Percentiles rank a stretch among this genome's conserved stretches.
phyloP scores from a whole-genome alignment of 106 monocot genomes.

The Xerophyta viscosa region DNA sequence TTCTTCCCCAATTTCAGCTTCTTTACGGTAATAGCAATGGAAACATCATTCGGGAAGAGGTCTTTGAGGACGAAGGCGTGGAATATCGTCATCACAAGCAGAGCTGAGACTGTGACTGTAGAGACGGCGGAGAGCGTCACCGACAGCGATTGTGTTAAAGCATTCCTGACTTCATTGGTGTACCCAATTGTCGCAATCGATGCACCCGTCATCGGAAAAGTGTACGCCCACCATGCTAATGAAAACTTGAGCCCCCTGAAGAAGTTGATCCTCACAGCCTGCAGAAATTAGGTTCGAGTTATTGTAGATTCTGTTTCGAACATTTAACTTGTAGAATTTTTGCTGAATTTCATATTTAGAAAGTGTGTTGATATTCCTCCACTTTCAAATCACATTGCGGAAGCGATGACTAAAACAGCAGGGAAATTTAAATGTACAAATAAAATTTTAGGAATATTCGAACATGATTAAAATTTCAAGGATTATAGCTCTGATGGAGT shows the following conservation, averaged over 20 bases:
- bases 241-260: constrained; percentile 7
- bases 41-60: constrained; percentile 25
- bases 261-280: constrained; percentile 8
- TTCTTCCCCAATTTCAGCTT: constrained; percentile 5
- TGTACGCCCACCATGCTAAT: constrained; percentile 11
- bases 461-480: no score
- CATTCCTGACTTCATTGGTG: constrained; percentile 14
- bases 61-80: constrained; percentile 22
- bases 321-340: no score
- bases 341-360: no score
- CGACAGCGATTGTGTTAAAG: constrained; percentile 7
- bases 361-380: no score
- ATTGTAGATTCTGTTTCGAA: no score
- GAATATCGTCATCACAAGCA: constrained; percentile 8
- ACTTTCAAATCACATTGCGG: no score
- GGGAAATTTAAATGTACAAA: no score
- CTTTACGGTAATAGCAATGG: constrained; percentile 21
- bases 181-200: constrained; percentile 15
- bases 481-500: no score
- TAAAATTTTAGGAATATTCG: no score
- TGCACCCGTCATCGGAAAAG: constrained; percentile 12
- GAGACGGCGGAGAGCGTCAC: constrained; percentile 14
- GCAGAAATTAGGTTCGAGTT: not conserved
- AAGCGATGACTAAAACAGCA: no score
- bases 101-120: constrained; percentile 16